Evolutionary conservation across 2,329 filamentous ascomycete genomes (phyloP), one percentile per base, ranked within the genome.

Genomic region (Trichoderma cornu-damae): DNA sequence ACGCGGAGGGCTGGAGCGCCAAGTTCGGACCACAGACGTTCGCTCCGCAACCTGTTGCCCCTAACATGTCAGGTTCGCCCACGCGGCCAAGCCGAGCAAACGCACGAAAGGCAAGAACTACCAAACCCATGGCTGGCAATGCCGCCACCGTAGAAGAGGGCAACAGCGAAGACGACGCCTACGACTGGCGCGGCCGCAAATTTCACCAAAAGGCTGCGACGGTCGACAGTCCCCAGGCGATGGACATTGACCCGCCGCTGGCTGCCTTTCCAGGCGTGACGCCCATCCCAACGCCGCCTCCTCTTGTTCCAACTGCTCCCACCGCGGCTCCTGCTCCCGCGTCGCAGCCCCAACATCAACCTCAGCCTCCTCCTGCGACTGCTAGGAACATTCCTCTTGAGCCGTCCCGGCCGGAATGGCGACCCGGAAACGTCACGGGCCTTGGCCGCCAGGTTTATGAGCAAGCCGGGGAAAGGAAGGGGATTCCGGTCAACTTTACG

Each of bases 181-280:
- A 68, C 6, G 61, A 72, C 37, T 69, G 72, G 71, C 60, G 66
- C 37, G 70, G 71, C 43, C 66, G 71, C 56, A 72, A 72, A 47
- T 61, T 66, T 5, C 67, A 70, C 34, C 58, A 64, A 11, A 66
- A 67, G 24, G 64, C 68, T 3, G 57, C 61, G 5, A 61, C 62
- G 18, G 67, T 68, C 9, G 74, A 74, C 34, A 83, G 79, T 61
- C 79, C 82, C 2, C 81, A 79, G 58, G 81, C 83, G 12, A 87
- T 87, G 84, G 84, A 87, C 61, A 85, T 87, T 50, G 84, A 87
- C 63, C 76, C 79, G 4, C 80, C 82, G 50, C 69, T 65, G 34
- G 62, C 59, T 65, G 16, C 49, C 28, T 53, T 28, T 26, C 38
- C 38, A 2, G 30, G 40, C 7, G 40, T 16, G 11, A 16, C 9